phyloP scores from a whole-genome alignment of 148 eudicot genomes.

The Silene conica region DNA sequence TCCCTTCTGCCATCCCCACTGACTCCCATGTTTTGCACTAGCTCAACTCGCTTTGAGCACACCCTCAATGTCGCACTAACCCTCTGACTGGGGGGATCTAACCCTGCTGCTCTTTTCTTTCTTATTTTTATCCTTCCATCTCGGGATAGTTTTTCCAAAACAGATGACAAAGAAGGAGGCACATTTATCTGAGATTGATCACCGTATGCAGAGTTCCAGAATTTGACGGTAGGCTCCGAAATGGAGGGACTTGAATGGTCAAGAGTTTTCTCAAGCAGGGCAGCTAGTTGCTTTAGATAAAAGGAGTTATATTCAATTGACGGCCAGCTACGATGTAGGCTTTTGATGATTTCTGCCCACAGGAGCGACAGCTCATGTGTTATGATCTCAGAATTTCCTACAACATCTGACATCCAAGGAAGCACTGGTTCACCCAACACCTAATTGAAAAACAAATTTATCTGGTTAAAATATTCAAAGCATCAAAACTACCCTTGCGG shows the following conservation, averaged over 20 bases:
- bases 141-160: conserved; percentile 63
- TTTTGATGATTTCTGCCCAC: conserved; percentile 57
- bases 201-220: conserved; percentile 80
- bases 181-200: conserved; percentile 40
- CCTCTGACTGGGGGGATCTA: conserved; percentile 22
- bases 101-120: conserved; percentile 24
- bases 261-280: conserved; percentile 54
- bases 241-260: conserved; percentile 63
- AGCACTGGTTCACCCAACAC: conserved; percentile 44
- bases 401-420: conserved; percentile 47
- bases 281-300: conserved; percentile 54
- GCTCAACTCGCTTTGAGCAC: conserved; percentile 69
- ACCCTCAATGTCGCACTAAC: conserved; percentile 39
- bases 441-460: conserved; percentile 28
- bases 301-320: conserved; percentile 49
- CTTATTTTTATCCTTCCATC: conserved; percentile 42
- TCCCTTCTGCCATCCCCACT: too few relatives aligned
- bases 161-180: conserved; percentile 46
- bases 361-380: conserved; percentile 38
- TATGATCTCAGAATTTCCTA: conserved; percentile 19
- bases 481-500: not conserved
- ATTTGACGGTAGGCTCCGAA: conserved; percentile 49
- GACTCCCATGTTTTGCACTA: conserved; percentile 24
- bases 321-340: conserved; percentile 53
- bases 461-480: not conserved